These are phyloP conservation scores for Ramalina intermedia DNA, from an alignment of 495 filamentous ascomycete species.

Conservation along the genomic window DNA sequence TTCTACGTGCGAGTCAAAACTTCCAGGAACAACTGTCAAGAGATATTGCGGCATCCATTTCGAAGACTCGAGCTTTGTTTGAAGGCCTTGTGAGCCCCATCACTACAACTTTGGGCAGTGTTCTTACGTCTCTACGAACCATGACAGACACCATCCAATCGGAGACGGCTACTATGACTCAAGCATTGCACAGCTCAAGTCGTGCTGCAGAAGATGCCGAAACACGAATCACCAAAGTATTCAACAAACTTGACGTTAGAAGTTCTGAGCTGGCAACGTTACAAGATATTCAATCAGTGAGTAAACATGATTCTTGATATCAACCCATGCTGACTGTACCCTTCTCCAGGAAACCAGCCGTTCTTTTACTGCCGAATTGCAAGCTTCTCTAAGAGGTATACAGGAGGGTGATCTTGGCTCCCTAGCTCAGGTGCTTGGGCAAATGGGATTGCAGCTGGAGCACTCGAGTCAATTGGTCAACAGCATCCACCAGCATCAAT, in stretches of 20 bases:
- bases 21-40: conserved; percentile 21
- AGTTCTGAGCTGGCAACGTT: conserved; percentile 17
- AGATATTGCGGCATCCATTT: conserved; percentile 26
- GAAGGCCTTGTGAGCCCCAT: conserved; percentile 19
- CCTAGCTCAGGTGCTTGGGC: conserved; percentile 8
- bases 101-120: conserved; percentile 15
- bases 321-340: neutral
- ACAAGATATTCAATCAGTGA: conserved; percentile 4
- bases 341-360: conserved; percentile 8
- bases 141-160: conserved; percentile 16
- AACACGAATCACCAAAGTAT: conserved; percentile 16
- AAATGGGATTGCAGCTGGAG: conserved; percentile 21
- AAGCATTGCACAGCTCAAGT: conserved; percentile 26
- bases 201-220: conserved; percentile 20
- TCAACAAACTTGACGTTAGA: conserved; percentile 23
- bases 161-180: conserved; percentile 18
- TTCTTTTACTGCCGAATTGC: conserved; percentile 12
- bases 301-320: too few relatives aligned
- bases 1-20: conserved; percentile 19
- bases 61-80: conserved; percentile 18
- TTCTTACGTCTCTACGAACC: conserved; percentile 15
- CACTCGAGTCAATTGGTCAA: conserved; percentile 17
- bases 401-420: conserved; percentile 15
- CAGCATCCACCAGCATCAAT: conserved; percentile 9
- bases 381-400: conserved; percentile 14